Conservation (phyloP, 176 grass and related monocot genomes). For the Oryza australiensis region DNA sequence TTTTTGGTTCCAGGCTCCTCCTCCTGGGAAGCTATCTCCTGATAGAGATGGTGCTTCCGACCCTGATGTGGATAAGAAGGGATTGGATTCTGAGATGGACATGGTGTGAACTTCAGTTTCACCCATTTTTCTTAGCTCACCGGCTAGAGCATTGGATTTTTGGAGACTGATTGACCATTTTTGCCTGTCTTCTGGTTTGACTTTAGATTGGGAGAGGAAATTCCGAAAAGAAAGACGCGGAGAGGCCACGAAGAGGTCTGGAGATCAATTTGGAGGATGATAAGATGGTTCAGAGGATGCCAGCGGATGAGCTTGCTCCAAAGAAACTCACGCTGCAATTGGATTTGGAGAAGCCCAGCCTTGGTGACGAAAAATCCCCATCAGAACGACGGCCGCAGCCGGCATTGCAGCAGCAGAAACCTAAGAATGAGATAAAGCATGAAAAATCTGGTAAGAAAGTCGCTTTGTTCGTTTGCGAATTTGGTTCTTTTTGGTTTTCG, state of each 20-base stretch:
- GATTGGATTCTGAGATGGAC: conserved; percentile 68
- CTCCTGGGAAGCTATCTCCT: conserved; percentile 97
- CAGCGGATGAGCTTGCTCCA: conserved; percentile 34
- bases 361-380: conserved; percentile 49
- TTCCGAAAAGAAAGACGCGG: conserved; percentile 65
- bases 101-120: conserved; percentile 60
- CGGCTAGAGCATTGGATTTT: conserved; percentile 36
- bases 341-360: conserved; percentile 85
- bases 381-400: conserved; percentile 26
- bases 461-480: conserved; percentile 20
- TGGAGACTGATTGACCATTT: conserved; percentile 28
- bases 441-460: conserved; percentile 74
- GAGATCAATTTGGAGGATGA: conserved; percentile 59
- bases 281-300: conserved; percentile 51
- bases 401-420: conserved; percentile 47
- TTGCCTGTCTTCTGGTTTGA: not conserved
- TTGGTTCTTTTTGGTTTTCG: conserved; percentile 21
- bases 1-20: conserved; percentile 75
- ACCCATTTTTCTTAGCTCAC: conserved; percentile 31
- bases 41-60: conserved; percentile 76
- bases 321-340: conserved; percentile 75
- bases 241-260: conserved; percentile 39
- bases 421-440: conserved; percentile 73
- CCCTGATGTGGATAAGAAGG: conserved; percentile 69
- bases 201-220: conserved; percentile 46